Evolutionary conservation across 2,329 filamentous ascomycete species (phyloP).

Genomic region (Pseudogymnoascus sp.): DNA sequence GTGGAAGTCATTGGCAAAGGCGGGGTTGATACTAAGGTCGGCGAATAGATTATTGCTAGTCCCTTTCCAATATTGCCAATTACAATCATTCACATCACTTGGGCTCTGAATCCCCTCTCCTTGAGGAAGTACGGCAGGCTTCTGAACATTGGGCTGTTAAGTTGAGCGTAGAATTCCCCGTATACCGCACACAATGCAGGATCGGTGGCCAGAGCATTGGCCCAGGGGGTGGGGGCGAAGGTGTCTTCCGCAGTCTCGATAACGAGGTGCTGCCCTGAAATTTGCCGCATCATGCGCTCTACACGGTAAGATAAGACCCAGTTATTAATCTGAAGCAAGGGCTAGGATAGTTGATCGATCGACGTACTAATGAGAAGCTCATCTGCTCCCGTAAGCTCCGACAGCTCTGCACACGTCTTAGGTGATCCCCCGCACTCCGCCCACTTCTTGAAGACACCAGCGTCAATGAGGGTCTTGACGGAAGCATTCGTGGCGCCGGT

Average conservation of each 20-base stretch:
- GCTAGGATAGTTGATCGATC: neutral
- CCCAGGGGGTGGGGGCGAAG: constrained; percentile 31
- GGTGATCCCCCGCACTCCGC: constrained; percentile 25
- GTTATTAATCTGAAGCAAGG: constrained; percentile 6
- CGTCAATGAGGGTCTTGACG: constrained; percentile 34
- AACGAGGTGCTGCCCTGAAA: constrained; percentile 32
- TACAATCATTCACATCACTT: constrained; percentile 28
- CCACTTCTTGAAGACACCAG: constrained; percentile 33
- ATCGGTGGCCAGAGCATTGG: constrained; percentile 26
- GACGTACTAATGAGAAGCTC: constrained; percentile 29
- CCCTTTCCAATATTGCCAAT: constrained; percentile 30
- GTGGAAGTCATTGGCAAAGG: constrained; percentile 29
- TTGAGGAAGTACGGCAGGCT: constrained; percentile 30
- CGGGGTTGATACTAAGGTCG: constrained; percentile 27
- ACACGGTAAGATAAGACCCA: neutral
- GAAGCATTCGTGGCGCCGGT: constrained; percentile 29
- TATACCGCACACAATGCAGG: constrained; percentile 28
- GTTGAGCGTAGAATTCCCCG: constrained; percentile 29
- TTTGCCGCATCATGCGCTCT: constrained; percentile 31
- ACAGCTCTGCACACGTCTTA: constrained; percentile 29
- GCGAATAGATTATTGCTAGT: constrained; percentile 28
- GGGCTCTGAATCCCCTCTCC: constrained; percentile 31
- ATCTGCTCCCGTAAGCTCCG: constrained; percentile 30
- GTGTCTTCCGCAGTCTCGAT: constrained; percentile 31
- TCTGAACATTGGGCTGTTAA: constrained; percentile 29